Conservation (phyloP, 116 monocot species). For the Dioscorea cayenensis region DNA sequence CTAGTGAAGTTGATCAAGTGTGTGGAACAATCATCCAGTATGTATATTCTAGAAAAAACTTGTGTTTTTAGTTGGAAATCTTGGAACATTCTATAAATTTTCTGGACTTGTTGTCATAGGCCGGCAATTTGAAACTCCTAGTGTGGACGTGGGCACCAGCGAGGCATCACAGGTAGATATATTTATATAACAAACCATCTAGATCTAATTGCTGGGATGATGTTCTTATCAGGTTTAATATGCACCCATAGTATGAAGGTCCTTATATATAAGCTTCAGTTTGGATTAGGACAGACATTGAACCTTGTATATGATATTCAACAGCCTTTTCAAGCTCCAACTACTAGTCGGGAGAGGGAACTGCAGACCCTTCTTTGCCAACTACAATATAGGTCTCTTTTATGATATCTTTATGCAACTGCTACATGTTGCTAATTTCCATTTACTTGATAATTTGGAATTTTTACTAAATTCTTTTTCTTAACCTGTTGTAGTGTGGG, state of each 20-base stretch:
- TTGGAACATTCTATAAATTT: background rate
- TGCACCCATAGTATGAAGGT: too few species aligned
- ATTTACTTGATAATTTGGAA: too few species aligned
- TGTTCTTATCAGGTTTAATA: too few species aligned
- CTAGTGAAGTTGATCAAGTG: too few species aligned
- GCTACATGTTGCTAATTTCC: background rate
- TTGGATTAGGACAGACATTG: too few species aligned
- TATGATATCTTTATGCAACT: background rate
- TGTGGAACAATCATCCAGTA: too few species aligned
- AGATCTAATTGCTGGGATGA: background rate
- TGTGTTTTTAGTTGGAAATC: slow-evolving; percentile 3
- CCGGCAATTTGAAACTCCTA: slow-evolving; percentile 5
- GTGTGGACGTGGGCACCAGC: slow-evolving; percentile 3
- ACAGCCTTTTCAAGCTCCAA: slow-evolving; percentile 6
- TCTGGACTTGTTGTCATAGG: slow-evolving; percentile 8
- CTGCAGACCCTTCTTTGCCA: slow-evolving; percentile 18
- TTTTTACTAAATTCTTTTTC: too few species aligned
- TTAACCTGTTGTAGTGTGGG: slow-evolving; percentile 5
- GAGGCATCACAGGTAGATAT: slow-evolving; percentile 26
- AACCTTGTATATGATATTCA: too few species aligned
- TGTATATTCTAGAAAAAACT: too few species aligned
- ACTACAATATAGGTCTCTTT: slow-evolving; percentile 28
- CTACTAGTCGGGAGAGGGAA: slow-evolving; percentile 17
- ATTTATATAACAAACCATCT: background rate
- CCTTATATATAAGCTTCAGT: too few species aligned